phyloP scores from a whole-genome alignment of 129 eudicot genomes.

The Flaveria robusta region DNA sequence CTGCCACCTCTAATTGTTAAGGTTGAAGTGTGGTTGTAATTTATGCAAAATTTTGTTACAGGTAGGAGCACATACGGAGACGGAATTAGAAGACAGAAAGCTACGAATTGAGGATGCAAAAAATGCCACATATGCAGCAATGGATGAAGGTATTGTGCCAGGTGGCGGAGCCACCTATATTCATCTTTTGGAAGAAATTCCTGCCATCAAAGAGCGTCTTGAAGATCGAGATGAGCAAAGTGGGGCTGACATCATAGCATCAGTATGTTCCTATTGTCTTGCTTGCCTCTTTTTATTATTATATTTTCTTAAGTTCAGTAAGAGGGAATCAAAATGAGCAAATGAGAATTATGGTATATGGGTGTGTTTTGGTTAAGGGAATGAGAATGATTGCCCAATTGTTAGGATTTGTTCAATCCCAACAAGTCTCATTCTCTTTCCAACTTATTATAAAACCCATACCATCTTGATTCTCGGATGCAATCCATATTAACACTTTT shows the following conservation, averaged over 20 bases:
- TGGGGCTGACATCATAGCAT: slow-evolving; percentile 76
- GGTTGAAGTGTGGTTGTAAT: not conserved
- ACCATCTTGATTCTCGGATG: not conserved
- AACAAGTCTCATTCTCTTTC: not conserved
- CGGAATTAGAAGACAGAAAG: slow-evolving; percentile 86
- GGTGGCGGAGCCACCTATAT: slow-evolving; percentile 94
- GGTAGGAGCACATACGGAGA: slow-evolving; percentile 93
- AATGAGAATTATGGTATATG: not conserved
- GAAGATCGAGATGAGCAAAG: slow-evolving; percentile 71
- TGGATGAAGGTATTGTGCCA: slow-evolving; percentile 93
- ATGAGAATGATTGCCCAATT: not conserved
- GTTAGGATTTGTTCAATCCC: not conserved
- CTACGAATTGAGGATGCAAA: slow-evolving; percentile 91
- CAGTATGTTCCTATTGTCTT: slow-evolving; percentile 45
- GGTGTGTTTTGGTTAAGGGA: not conserved
- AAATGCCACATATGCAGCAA: slow-evolving; percentile 86
- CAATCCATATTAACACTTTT: not conserved
- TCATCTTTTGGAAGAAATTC: slow-evolving; percentile 76
- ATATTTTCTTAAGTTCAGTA: not conserved
- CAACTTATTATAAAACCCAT: not conserved
- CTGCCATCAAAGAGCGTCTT: slow-evolving; percentile 45
- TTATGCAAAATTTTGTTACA: slow-evolving; percentile 22
- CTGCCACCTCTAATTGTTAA: not conserved
- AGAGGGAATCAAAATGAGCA: not conserved
- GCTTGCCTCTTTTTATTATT: not conserved